These are phyloP conservation scores for Lactarius vividus DNA, from an alignment of 768 basidiomycete species.

Conservation along the genomic window DNA sequence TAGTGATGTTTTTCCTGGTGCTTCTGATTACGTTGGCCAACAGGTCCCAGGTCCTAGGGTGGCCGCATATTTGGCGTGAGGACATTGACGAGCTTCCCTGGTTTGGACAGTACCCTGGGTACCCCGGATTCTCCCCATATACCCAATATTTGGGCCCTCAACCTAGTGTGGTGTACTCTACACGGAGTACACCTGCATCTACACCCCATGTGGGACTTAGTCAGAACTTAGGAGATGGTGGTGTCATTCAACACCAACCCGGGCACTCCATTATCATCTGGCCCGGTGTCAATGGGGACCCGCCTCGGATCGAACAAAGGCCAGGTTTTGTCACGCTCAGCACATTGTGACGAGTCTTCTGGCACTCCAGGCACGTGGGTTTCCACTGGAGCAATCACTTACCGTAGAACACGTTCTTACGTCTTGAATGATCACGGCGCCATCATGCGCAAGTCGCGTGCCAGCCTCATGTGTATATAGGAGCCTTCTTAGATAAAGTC, in stretches of 20 bases:
- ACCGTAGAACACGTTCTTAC: conserved; percentile 23
- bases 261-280: conserved; percentile 69
- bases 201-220: not conserved
- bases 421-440: conserved; percentile 16
- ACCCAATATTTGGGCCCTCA: not conserved
- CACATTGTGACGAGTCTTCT: conserved; percentile 14
- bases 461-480: conserved; percentile 18
- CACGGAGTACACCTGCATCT: not conserved
- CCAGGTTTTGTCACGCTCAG: conserved; percentile 37
- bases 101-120: conserved; percentile 72
- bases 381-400: conserved; percentile 13
- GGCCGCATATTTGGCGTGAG: conserved; percentile 54
- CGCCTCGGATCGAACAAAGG: conserved; percentile 60
- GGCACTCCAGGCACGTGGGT: conserved; percentile 5
- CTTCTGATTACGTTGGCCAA: conserved; percentile 50
- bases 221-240: conserved; percentile 32
- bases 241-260: conserved; percentile 48
- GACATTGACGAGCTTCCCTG: conserved; percentile 66
- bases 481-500: conserved; percentile 9
- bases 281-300: conserved; percentile 57
- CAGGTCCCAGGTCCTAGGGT: conserved; percentile 53
- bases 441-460: conserved; percentile 23
- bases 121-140: conserved; percentile 31
- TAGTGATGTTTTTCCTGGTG: conserved; percentile 48
- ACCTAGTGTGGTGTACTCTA: conserved; percentile 4